Conservation (phyloP, 116 monocot species). For the Zostera marina region DNA sequence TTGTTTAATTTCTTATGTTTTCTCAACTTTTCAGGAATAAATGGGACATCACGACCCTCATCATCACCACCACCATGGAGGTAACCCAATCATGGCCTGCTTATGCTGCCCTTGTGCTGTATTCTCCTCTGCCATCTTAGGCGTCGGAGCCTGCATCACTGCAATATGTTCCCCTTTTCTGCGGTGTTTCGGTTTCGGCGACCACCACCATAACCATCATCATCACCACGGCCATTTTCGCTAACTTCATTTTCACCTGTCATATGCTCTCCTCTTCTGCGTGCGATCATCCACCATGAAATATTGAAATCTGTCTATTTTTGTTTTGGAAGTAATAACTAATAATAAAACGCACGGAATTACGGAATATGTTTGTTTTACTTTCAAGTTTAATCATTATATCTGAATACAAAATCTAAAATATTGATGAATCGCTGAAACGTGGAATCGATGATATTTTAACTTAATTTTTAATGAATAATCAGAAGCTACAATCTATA, state of each 20-base stretch:
- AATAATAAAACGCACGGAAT: too few species aligned
- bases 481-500: too few species aligned
- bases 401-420: too few species aligned
- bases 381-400: too few species aligned
- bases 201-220: conserved; percentile 37
- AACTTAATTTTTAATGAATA: too few species aligned
- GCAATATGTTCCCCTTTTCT: conserved; percentile 45
- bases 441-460: too few species aligned
- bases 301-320: too few species aligned
- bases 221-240: conserved; percentile 12
- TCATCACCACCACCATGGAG: conserved; percentile 14
- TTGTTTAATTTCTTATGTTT: neutral
- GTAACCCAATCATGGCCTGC: conserved; percentile 31
- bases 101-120: conserved; percentile 40
- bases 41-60: conserved; percentile 15
- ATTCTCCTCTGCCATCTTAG: conserved; percentile 17
- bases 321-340: too few species aligned
- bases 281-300: too few species aligned
- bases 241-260: neutral
- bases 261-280: too few species aligned
- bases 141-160: conserved; percentile 35
- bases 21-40: neutral
- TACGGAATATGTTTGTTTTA: too few species aligned
- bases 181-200: conserved; percentile 48
- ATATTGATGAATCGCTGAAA: too few species aligned